Base-by-base conservation (phyloP, 352 stramenopile species). In the Phytopythium helicoides region DNA sequence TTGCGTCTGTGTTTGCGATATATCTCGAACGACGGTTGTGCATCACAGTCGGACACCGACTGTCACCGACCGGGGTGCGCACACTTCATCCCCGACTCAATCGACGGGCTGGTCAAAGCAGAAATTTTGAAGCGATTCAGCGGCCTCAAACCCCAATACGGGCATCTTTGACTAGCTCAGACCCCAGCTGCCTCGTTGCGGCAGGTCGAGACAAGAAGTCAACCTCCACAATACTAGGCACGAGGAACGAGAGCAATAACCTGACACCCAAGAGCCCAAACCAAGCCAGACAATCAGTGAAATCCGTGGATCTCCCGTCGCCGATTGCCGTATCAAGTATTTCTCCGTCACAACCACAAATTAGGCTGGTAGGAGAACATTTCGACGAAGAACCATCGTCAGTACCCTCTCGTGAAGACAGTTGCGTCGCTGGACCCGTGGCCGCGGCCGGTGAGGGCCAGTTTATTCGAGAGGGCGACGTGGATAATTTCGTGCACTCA, bases 91-190 rank as follows among this genome's bases (percentile, higher is more conserved):
- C 46, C 54, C 36, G 26, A 21, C 3, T 26, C 7, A 8, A 26
- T 60, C 3, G 11, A 50, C 36, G 37, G 3, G 12, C 7, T 12
- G 4, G 18, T 60, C 7, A 44, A 33, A 3, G 54, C 45, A 1
- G 50, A 51, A 21, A 54, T 60, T 31, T 22, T 14, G 14, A 34
- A 45, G 10, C 45, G 46, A 1, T 60, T 54, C 31, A 38, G 26
- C 9, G 54, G 45, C 16, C n/a, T 54, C 6, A 60, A 60, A 16
- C 19, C 45, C 12, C 37, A 60, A 14, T 46, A 51, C 33, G 34
- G 35, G 11, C 31, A 42, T 18, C 19, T 54, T 15, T 59, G 35
- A 54, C 36, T 28, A 31, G 1, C 21, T n/a, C 9, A 10, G 19
- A 31, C 3, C 2, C 11, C 19, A n/a, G 7, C 39, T 15, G 5